Conservation (phyloP, 257 asterid genomes). For the Marsdenia floribunda region DNA sequence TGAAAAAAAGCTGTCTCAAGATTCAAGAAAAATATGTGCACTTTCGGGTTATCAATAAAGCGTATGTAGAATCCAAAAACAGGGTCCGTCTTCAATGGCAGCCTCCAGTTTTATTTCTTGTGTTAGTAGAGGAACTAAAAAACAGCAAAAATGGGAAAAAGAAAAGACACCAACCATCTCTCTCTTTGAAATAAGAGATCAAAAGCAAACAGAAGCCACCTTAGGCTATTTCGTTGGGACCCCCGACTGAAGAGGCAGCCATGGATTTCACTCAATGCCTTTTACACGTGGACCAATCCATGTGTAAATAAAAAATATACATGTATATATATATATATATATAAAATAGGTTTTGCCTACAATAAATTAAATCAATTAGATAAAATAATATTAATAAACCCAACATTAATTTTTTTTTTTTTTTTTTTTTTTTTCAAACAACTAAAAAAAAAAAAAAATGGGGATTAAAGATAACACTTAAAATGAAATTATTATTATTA, state of each 20-base stretch:
- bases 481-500: too few relatives aligned
- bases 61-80: not conserved
- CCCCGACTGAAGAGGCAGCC: not conserved
- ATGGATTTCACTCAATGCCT: not conserved
- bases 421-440: too few relatives aligned
- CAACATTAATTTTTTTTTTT: too few relatives aligned
- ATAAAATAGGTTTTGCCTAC: too few relatives aligned
- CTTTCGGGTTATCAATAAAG: not conserved
- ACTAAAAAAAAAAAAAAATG: too few relatives aligned
- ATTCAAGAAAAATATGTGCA: conserved; percentile 1
- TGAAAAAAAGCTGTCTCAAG: too few relatives aligned
- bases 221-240: conserved; percentile 10
- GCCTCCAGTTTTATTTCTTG: not conserved
- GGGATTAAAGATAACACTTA: too few relatives aligned
- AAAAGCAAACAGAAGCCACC: conserved; percentile 9
- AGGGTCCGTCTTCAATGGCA: not conserved
- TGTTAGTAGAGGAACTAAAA: not conserved
- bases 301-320: too few relatives aligned
- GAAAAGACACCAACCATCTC: not conserved
- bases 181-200: too few relatives aligned
- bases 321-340: too few relatives aligned
- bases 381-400: too few relatives aligned
- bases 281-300: conserved; percentile 7
- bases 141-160: not conserved
- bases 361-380: too few relatives aligned